Evolutionary conservation across 352 stramenopile genomes (phyloP), one percentile per base, ranked within the genome.

Genomic region (Peronospora tabacina): DNA sequence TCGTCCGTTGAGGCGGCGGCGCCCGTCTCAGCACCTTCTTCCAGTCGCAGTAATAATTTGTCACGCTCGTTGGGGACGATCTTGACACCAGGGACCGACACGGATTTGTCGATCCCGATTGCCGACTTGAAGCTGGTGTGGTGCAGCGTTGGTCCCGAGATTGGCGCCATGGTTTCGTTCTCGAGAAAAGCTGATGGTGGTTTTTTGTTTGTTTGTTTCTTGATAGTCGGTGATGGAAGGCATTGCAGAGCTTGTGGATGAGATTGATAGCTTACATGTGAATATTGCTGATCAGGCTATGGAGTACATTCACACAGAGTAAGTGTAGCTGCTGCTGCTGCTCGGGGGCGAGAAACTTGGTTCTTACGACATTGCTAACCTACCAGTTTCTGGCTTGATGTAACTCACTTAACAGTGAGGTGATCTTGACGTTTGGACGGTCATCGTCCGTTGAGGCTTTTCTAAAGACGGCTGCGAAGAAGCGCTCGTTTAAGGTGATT

Each of bases 251-350:
- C 85, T 98, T 10, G 90, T 96, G 19, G 80, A 92, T 16, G 95
- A 98, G 57, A 86, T 98, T 44, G 91, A 98, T 63, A 96, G 93
- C 55, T 68, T 97, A 28, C 86, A 97, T 66, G 91, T 96, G 37
- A 97, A 95, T 48, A 98, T 98, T 62, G 92, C 95, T 38, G 91
- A 97, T 43, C 92, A 98, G 58, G 90, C 90, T 15, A 90, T 90
- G 63, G 90, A 97, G 54, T 96, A 98, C 66, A 98, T 98, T 61
- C 95, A 98, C 71, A 84, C 91, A 16, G 89, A 96, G 82, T 93
- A 76, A n/a, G n/a, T 55, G 77, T 75, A 12, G 3, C 24, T 22
- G 33, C 22, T 10, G 12, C 12, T 19, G n/a, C n/a, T n/a, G n/a
- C n/a, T n/a, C n/a, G n/a, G n/a, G n/a, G n/a, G n/a, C n/a, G n/a